Conservation (phyloP, 129 eudicot genomes). For the Escallonia rubra region DNA sequence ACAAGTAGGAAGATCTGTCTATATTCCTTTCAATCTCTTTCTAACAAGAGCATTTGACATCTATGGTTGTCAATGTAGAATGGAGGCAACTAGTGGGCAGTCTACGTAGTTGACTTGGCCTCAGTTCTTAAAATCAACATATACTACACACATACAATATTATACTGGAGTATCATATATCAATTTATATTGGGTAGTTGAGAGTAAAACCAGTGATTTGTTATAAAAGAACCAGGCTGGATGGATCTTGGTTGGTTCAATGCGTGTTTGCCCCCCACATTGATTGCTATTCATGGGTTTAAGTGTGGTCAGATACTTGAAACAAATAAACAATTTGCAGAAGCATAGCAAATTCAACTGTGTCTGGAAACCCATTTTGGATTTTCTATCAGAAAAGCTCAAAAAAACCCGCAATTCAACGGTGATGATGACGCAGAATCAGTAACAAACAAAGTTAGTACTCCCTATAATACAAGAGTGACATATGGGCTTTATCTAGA, state of each 20-base stretch:
- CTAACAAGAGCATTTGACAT: constrained; percentile 21
- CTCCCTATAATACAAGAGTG: no score
- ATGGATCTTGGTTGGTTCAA: constrained; percentile 35
- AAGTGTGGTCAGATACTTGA: background rate
- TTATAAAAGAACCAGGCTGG: constrained; percentile 12
- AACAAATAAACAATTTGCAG: background rate
- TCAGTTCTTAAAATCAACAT: constrained; percentile 3
- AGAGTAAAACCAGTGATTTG: constrained; percentile 17
- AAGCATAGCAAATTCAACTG: background rate
- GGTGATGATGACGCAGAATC: no score
- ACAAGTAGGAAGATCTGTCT: background rate
- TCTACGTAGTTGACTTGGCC: constrained; percentile 44
- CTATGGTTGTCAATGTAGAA: background rate
- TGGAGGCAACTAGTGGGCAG: constrained; percentile 22
- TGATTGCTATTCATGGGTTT: constrained; percentile 13
- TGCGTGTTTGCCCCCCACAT: constrained; percentile 11
- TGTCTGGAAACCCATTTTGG: background rate
- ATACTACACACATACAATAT: no score
- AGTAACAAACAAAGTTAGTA: no score
- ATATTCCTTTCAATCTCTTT: constrained; percentile 2
- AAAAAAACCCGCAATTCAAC: background rate
- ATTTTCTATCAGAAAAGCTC: background rate
- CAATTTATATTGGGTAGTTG: constrained; percentile 30
- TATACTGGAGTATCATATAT: background rate
- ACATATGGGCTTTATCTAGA: no score